phyloP scores from a whole-genome alignment of 345 rosid genomes.

The Raphanus sativus region DNA sequence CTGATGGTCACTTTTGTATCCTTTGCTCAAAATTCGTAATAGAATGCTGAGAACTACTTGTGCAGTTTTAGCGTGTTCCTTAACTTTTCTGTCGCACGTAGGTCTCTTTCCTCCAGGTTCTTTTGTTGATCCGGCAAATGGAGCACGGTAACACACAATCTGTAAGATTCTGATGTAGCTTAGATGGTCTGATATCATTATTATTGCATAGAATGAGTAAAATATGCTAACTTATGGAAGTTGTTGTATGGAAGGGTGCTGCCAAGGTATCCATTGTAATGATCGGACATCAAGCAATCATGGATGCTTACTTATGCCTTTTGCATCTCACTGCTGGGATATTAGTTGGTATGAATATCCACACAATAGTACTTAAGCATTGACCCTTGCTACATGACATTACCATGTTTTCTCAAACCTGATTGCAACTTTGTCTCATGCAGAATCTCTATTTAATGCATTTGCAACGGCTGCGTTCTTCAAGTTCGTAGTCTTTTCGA shows the following conservation, averaged over 20 bases:
- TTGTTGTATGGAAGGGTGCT: slow-evolving; percentile 65
- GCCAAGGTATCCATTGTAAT: slow-evolving; percentile 93
- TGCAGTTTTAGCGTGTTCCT: slow-evolving; percentile 50
- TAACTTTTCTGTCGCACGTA: slow-evolving; percentile 45
- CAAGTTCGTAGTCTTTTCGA: slow-evolving; percentile 96
- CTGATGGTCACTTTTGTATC: slow-evolving; percentile 99
- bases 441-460: slow-evolving; percentile 98
- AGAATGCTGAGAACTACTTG: not conserved
- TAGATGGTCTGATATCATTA: not conserved
- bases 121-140: slow-evolving; percentile 91
- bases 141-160: slow-evolving; percentile 98
- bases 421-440: slow-evolving; percentile 22
- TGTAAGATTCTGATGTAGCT: slow-evolving; percentile 49
- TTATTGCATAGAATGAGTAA: slow-evolving; percentile 4
- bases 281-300: slow-evolving; percentile 97
- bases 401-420: slow-evolving; percentile 13
- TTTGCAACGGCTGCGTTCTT: slow-evolving; percentile 98
- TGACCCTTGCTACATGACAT: slow-evolving; percentile 7
- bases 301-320: slow-evolving; percentile 99
- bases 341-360: slow-evolving; percentile 69
- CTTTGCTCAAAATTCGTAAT: slow-evolving; percentile 40
- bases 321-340: slow-evolving; percentile 94
- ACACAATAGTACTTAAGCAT: not conserved
- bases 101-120: slow-evolving; percentile 97
- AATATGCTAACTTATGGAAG: slow-evolving; percentile 14